A percentile compares a stretch with the other conserved stretches of the same genome.
Evolutionary conservation across 2,329 filamentous ascomycete species (phyloP).

Genomic region (Fusarium marasasianum): DNA sequence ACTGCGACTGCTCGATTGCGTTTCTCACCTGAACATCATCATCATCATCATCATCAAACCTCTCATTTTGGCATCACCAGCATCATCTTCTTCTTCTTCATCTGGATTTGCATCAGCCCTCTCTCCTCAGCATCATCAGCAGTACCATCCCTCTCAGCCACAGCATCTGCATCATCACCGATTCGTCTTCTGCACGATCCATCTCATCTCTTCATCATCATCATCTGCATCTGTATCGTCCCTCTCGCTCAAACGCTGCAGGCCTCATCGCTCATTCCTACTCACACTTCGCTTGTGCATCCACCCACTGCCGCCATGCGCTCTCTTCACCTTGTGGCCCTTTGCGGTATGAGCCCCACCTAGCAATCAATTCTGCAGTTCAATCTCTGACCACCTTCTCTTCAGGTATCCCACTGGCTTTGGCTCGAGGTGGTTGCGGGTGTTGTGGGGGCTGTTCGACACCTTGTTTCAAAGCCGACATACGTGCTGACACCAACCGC

Average conservation of each 20-base stretch:
- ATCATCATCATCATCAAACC: background rate
- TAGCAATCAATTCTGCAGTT: background rate
- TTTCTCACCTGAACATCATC: background rate
- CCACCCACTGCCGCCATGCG: background rate
- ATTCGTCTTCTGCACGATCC: too few species aligned
- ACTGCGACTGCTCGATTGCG: background rate
- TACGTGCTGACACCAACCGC: slow-evolving; percentile 48
- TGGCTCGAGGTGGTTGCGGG: background rate
- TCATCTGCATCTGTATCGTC: background rate
- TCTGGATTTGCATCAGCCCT: too few species aligned
- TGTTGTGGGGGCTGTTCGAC: too few species aligned
- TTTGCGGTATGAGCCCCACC: background rate
- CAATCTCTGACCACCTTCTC: background rate
- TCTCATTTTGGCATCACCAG: too few species aligned
- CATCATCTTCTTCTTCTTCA: too few species aligned
- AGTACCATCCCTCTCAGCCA: too few species aligned
- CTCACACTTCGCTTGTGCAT: background rate
- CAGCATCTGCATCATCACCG: too few species aligned
- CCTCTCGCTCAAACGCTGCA: background rate
- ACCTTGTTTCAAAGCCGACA: background rate
- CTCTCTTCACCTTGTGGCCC: background rate
- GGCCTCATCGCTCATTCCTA: background rate
- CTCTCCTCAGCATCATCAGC: too few species aligned
- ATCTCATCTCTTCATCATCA: background rate
- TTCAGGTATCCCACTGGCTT: background rate